phyloP scores from a whole-genome alignment of 257 asterid genomes.

The Avicennia marina region DNA sequence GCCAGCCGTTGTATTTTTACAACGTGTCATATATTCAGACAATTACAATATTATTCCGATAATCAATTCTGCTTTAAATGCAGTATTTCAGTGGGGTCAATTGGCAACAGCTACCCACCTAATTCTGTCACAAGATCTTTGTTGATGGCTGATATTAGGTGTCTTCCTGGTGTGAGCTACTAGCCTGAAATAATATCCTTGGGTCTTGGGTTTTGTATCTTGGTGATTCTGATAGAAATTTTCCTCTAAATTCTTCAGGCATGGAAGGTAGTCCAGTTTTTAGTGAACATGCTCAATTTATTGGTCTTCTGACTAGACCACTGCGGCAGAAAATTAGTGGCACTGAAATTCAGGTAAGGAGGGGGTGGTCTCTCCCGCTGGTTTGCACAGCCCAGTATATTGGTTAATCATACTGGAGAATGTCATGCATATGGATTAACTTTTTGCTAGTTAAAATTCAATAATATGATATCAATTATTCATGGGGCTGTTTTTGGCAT shows the following conservation, averaged over 20 bases:
- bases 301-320: conserved; percentile 81
- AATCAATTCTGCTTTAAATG: conserved; percentile 17
- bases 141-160: conserved; percentile 90
- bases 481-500: background rate
- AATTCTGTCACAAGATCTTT: conserved; percentile 51
- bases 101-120: conserved; percentile 85
- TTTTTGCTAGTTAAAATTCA: conserved; percentile 2
- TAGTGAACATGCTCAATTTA: conserved; percentile 61
- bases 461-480: background rate
- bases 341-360: conserved; percentile 87
- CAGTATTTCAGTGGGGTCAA: conserved; percentile 90
- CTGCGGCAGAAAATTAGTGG: conserved; percentile 78
- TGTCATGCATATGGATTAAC: conserved; percentile 3
- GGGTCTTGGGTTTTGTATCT: conserved; percentile 22
- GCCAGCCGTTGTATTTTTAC: background rate
- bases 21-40: background rate
- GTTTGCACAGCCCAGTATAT: conserved; percentile 9
- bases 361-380: conserved; percentile 7
- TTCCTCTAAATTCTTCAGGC: conserved; percentile 50
- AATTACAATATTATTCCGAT: too few relatives aligned
- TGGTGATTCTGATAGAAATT: conserved; percentile 25
- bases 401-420: conserved; percentile 10
- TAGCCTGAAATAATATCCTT: conserved; percentile 17
- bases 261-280: conserved; percentile 99
- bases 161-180: conserved; percentile 87